These are phyloP conservation scores for Malassezia dermatis DNA, from an alignment of 1,284 basidiomycete genomes.

Conservation along the genomic window DNA sequence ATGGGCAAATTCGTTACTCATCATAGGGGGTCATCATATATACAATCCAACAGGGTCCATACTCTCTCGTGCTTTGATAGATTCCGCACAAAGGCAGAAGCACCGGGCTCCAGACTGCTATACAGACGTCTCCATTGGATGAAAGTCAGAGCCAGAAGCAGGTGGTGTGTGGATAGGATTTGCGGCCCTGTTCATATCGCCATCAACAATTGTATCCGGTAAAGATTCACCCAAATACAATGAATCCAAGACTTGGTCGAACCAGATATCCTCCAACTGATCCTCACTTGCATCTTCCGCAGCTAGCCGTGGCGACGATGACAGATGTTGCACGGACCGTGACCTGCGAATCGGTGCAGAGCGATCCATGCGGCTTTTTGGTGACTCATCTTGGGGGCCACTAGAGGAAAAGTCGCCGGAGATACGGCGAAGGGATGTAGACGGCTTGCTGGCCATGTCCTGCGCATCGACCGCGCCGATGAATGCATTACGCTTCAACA, in stretches of 20 bases:
- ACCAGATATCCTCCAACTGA: constrained; percentile 9
- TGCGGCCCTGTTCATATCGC: background rate
- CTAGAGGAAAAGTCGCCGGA: background rate
- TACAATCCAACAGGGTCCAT: background rate
- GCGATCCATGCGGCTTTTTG: background rate
- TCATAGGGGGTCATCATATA: background rate
- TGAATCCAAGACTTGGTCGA: constrained; percentile 10
- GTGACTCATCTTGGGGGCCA: background rate
- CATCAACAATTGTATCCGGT: background rate
- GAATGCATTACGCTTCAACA: constrained; percentile 13
- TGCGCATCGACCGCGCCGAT: background rate
- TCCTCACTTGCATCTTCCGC: background rate
- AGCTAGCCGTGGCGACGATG: background rate
- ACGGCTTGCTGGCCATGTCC: background rate
- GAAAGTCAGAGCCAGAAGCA: background rate
- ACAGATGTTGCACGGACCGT: constrained; percentile 1
- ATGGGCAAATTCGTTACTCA: background rate
- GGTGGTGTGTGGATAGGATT: background rate
- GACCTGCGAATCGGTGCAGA: background rate
- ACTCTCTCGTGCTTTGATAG: background rate
- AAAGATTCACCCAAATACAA: background rate
- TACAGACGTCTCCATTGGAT: background rate
- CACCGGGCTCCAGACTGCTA: background rate
- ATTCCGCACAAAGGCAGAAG: background rate
- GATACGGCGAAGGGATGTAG: background rate